Conservation (phyloP, 768 basidiomycete genomes). For the Sarcodon sp. region DNA sequence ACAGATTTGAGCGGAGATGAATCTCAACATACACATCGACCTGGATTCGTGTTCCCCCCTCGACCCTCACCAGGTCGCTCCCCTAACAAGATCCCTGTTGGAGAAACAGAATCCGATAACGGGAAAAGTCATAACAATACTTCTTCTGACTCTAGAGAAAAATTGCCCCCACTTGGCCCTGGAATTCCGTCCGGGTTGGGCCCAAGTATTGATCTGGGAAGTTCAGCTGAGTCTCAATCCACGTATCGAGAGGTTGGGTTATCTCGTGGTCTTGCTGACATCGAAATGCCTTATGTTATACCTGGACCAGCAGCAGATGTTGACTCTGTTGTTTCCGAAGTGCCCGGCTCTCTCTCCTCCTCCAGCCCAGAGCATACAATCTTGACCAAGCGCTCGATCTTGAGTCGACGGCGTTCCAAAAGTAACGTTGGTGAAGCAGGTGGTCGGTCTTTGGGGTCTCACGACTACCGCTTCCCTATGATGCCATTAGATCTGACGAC, state of each 20-base stretch:
- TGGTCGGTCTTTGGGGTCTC: too few relatives aligned
- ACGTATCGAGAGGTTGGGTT: constrained; percentile 18
- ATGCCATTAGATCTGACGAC: too few relatives aligned
- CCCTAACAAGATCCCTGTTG: too few relatives aligned
- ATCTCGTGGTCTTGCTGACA: constrained; percentile 21
- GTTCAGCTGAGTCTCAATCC: constrained; percentile 2
- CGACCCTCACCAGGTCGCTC: constrained; percentile 7
- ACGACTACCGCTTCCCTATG: too few relatives aligned
- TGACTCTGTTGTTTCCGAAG: constrained; percentile 2
- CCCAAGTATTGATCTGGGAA: neutral
- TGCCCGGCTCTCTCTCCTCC: constrained; percentile 7
- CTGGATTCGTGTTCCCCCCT: constrained; percentile 41
- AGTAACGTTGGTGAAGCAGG: constrained; percentile 23
- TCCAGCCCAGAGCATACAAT: constrained; percentile 9
- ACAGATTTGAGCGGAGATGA: constrained; percentile 25
- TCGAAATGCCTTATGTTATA: constrained; percentile 22
- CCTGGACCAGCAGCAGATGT: constrained; percentile 1
- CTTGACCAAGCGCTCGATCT: constrained; percentile 14
- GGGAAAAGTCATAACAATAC: constrained; percentile 14
- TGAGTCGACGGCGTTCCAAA: constrained; percentile 28
- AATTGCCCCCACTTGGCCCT: constrained; percentile 12
- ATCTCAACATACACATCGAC: constrained; percentile 28
- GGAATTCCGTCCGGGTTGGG: constrained; percentile 10
- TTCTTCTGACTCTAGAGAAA: constrained; percentile 5
- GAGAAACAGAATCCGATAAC: too few relatives aligned